Percentiles rank a stretch among this genome's conserved stretches.
Conservation (phyloP, 1,284 basidiomycete genomes). For the Laetiporus sulphureus region DNA sequence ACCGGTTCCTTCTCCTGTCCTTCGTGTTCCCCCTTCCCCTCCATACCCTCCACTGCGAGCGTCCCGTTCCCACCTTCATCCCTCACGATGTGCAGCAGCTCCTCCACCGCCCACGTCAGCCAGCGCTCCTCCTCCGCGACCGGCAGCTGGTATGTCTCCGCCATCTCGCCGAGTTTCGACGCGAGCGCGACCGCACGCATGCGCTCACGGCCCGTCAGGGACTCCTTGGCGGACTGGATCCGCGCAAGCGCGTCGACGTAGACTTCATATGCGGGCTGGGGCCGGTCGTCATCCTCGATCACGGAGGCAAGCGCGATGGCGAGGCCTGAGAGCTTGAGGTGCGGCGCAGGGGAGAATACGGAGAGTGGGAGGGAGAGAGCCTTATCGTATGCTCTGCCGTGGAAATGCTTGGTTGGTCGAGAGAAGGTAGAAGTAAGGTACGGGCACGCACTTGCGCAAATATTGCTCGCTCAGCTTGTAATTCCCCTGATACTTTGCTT, state of each 20-base stretch:
- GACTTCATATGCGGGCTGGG: constrained; percentile 44
- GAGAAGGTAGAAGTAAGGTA: not conserved
- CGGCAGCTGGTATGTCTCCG: constrained; percentile 31
- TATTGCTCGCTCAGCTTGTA: constrained; percentile 46
- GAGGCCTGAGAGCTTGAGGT: constrained; percentile 69
- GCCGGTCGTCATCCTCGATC: constrained; percentile 41
- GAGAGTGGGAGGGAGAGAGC: constrained; percentile 44
- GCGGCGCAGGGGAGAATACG: constrained; percentile 42
- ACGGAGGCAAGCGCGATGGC: constrained; percentile 57
- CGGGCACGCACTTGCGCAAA: constrained; percentile 39
- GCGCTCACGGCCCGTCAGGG: constrained; percentile 37
- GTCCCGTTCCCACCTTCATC: constrained; percentile 8
- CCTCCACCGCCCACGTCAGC: constrained; percentile 58
- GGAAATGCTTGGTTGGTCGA: not conserved
- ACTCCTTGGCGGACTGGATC: constrained; percentile 14
- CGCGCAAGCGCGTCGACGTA: constrained; percentile 38
- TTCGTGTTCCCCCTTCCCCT: constrained; percentile 10
- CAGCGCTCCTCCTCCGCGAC: constrained; percentile 49
- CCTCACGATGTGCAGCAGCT: constrained; percentile 33
- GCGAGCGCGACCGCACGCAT: constrained; percentile 59
- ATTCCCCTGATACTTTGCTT: constrained; percentile 57
- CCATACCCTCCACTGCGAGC: constrained; percentile 10
- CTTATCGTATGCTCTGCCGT: constrained; percentile 53
- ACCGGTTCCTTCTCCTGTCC: constrained; percentile 15
- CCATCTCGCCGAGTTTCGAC: constrained; percentile 60